Conservation (phyloP, 164 flowering plant species). For the Tetracentron sinense region DNA sequence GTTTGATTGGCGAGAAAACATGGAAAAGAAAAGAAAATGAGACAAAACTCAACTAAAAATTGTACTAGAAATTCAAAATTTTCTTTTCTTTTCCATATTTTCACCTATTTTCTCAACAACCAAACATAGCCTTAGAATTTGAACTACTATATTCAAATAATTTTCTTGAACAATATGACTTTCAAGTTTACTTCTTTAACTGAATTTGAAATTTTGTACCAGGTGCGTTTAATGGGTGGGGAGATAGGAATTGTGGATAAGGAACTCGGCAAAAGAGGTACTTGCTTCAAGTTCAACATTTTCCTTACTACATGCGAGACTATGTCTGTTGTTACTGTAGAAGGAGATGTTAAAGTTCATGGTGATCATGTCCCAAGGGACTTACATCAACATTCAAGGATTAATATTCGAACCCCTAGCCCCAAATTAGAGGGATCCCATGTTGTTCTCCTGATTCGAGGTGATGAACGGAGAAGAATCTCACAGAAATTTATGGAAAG, state of each 20-base stretch:
- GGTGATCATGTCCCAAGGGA: constrained; percentile 7
- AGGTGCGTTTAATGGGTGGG: constrained; percentile 94
- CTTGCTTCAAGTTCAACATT: constrained; percentile 70
- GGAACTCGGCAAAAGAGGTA: constrained; percentile 54
- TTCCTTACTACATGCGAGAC: constrained; percentile 27
- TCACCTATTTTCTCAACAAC: too few relatives aligned
- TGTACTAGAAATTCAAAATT: too few relatives aligned
- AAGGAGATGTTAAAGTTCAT: constrained; percentile 6
- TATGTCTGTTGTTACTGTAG: background rate
- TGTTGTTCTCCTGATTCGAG: constrained; percentile 46
- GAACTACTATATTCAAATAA: too few relatives aligned
- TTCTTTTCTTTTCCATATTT: too few relatives aligned
- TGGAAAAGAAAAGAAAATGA: too few relatives aligned
- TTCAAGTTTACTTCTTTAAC: background rate
- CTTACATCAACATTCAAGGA: constrained; percentile 5
- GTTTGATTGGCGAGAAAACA: too few relatives aligned
- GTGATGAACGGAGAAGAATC: constrained; percentile 40
- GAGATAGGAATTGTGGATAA: constrained; percentile 71
- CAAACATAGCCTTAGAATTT: too few relatives aligned
- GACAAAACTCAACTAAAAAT: too few relatives aligned
- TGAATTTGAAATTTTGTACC: constrained; percentile 2
- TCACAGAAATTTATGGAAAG: constrained; percentile 38
- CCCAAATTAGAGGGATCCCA: constrained; percentile 22
- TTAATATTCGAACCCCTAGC: constrained; percentile 4
- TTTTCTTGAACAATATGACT: too few relatives aligned